A percentile compares a stretch with the other conserved stretches of the same genome.
Conservation (phyloP, 352 stramenopile genomes). For the Phytophthora palmivora region DNA sequence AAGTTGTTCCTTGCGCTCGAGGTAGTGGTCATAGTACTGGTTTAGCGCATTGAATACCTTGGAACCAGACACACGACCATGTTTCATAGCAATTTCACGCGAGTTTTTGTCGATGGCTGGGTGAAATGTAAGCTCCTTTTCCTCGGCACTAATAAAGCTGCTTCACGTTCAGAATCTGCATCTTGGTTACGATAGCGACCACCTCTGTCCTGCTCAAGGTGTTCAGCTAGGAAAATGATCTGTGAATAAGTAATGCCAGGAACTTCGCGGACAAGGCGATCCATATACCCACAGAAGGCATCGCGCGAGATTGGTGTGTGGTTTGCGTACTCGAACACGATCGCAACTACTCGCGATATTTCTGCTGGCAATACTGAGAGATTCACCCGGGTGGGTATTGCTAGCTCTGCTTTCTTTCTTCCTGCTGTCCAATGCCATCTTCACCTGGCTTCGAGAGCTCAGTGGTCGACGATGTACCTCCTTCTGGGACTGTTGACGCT, state of each 20-base stretch:
- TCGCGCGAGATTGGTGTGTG: slow-evolving; percentile 48
- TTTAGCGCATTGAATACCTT: slow-evolving; percentile 78
- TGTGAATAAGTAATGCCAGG: slow-evolving; percentile 76
- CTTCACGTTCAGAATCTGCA: slow-evolving; percentile 23
- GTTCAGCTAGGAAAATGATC: slow-evolving; percentile 70
- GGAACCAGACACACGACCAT: slow-evolving; percentile 57
- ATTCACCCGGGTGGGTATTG: slow-evolving; percentile 49
- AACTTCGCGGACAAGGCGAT: slow-evolving; percentile 68
- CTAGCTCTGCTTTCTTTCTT: slow-evolving; percentile 8
- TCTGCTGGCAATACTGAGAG: slow-evolving; percentile 56
- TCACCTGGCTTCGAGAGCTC: slow-evolving; percentile 4
- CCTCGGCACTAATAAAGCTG: slow-evolving; percentile 34
- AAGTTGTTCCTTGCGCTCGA: slow-evolving; percentile 57
- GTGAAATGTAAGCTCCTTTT: slow-evolving; percentile 70
- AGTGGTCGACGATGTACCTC: no score
- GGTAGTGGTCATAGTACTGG: slow-evolving; percentile 80
- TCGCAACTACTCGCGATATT: slow-evolving; percentile 59
- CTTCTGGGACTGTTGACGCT: no score
- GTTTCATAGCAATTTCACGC: slow-evolving; percentile 60
- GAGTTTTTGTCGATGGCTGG: slow-evolving; percentile 81
- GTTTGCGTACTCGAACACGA: slow-evolving; percentile 73
- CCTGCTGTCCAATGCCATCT: background rate
- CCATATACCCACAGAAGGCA: slow-evolving; percentile 61
- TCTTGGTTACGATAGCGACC: slow-evolving; percentile 31
- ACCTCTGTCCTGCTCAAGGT: slow-evolving; percentile 51